Percentiles rank a stretch among this genome's conserved stretches.
Evolutionary conservation across 2,329 filamentous ascomycete species (phyloP).

Genomic region (Aspergillus hortae): DNA sequence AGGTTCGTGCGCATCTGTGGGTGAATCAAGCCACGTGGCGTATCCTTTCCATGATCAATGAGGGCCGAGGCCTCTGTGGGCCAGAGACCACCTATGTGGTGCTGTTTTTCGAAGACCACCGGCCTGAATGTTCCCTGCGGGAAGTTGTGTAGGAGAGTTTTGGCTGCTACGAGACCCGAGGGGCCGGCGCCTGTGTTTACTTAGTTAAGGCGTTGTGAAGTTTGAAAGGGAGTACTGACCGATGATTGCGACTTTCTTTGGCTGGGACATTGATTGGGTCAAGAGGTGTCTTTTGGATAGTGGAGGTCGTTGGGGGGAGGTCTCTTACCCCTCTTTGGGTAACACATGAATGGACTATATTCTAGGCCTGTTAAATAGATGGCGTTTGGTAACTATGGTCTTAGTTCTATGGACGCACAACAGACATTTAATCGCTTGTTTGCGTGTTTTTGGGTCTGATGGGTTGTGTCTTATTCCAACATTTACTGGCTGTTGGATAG

Average conservation of each 20-base stretch:
- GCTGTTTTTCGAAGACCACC: constrained; percentile 65
- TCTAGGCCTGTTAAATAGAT: too few species aligned
- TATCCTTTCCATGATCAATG: constrained; percentile 23
- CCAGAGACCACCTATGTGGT: constrained; percentile 75
- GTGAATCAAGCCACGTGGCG: constrained; percentile 47
- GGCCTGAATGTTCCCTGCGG: constrained; percentile 58
- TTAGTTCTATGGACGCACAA: too few species aligned
- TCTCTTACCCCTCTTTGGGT: too few species aligned
- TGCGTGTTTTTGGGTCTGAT: too few species aligned
- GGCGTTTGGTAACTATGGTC: too few species aligned
- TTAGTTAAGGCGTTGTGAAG: neutral
- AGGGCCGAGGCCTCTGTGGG: constrained; percentile 51
- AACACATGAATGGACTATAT: too few species aligned
- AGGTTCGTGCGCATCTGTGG: constrained; percentile 61
- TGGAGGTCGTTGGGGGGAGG: neutral
- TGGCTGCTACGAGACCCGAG: constrained; percentile 66
- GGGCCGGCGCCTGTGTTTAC: constrained; percentile 60
- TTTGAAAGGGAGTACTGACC: constrained; percentile 30
- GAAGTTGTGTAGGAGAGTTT: constrained; percentile 64
- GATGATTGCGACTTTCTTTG: constrained; percentile 53
- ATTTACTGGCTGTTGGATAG: too few species aligned
- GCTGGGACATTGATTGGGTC: constrained; percentile 10
- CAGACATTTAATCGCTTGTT: too few species aligned
- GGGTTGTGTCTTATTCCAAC: too few species aligned
- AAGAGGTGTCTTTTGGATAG: neutral